A percentile compares a stretch with the other conserved stretches of the same genome.
Evolutionary conservation across 306 rosid genomes (phyloP).

Genomic region (Castanopsis chinensis): DNA sequence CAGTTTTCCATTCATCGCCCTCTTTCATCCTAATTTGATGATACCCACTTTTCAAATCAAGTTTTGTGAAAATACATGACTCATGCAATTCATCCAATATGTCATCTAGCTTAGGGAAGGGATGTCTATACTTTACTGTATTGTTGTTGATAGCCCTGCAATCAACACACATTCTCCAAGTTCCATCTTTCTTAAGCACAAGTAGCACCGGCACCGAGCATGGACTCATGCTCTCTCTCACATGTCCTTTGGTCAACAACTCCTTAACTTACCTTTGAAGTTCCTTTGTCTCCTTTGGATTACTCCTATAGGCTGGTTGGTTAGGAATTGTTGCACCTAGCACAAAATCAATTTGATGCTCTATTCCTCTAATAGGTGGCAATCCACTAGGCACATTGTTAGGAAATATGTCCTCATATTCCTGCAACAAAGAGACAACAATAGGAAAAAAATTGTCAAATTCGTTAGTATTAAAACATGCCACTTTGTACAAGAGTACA

Average conservation of each 20-base stretch:
- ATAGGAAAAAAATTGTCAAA: too few species aligned
- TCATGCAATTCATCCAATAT: neutral
- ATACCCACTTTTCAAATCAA: neutral
- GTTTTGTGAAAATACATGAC: neutral
- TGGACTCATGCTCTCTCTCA: too few species aligned
- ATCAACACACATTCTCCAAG: neutral
- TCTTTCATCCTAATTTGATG: neutral
- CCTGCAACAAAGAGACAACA: neutral
- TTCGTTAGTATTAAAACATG: too few species aligned
- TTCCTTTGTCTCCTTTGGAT: conserved; percentile 1
- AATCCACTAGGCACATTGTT: neutral
- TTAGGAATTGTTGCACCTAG: neutral
- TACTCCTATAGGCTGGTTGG: neutral
- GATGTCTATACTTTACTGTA: neutral
- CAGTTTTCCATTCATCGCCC: neutral
- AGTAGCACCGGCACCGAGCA: too few species aligned
- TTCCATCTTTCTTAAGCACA: neutral
- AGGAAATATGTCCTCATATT: conserved; percentile 1
- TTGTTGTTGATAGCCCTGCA: neutral
- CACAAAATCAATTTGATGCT: neutral
- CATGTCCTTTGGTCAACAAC: neutral
- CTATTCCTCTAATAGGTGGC: neutral
- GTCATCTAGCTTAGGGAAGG: neutral
- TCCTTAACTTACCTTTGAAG: neutral
- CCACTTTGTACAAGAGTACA: too few species aligned